Base-by-base conservation (phyloP, 2,329 filamentous ascomycete species). In the Triangularia verruculosa region DNA sequence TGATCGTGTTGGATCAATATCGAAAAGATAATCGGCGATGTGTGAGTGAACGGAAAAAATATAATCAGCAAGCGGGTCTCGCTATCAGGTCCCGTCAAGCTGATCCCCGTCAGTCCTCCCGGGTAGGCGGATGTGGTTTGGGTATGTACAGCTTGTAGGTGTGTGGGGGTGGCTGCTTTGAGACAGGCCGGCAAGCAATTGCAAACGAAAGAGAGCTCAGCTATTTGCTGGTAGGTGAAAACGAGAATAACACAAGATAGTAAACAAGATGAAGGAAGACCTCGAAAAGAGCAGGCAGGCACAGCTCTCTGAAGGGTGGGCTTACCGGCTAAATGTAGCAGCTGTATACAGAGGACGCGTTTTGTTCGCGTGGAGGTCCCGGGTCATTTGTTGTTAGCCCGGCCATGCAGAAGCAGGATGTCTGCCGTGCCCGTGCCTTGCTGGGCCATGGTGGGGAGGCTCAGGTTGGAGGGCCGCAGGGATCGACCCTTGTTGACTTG, bases 241-340 rank as follows among this genome's bases (percentile, higher is more conserved):
- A 24, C 5, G 27, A 27, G 52, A 63, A 63, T 9, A 30, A 63
- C 15, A 30, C 59, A 47, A 34, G 52, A 53, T 32, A 51, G 56
- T 61, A 53, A 55, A 39, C 24, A 59, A 58, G 57, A 57, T 24
- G 61, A 53, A 61, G 58, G 39, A 22, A 59, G 61, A 60, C 32
- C n/a, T 30, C 27, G 15, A 57, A 61, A 59, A 63, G 61, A 65
- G 39, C n/a, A 47, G 61, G 43, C 59, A 54, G 47, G 5, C 22
- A 47, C 39, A 47, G 39, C 39, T 30, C 52, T n/a, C n/a, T n/a
- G 58, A 30, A 51, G 12, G 51, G 67, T 61, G 67, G 67, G 66
- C 64, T 59, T 58, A 54, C 59, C 63, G 67, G 67, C 53, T 69
- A 69, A 69, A 67, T 67, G 66, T 69, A 67, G 66, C 39, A 61